phyloP scores from a whole-genome alignment of 2,329 filamentous ascomycete genomes.

The Diaporthe amygdali region DNA sequence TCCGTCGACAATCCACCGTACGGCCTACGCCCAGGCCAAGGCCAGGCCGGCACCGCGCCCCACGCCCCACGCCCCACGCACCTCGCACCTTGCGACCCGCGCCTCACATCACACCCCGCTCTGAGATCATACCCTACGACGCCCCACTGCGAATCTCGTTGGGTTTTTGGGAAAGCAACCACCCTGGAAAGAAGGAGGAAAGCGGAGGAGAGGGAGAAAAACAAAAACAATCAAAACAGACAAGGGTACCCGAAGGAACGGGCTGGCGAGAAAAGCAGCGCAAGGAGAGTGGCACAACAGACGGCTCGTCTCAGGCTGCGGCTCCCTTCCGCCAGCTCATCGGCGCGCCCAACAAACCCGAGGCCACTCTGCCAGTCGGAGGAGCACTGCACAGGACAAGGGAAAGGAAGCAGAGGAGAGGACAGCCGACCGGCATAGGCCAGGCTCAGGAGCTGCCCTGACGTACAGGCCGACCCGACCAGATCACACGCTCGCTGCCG shows the following conservation, averaged over 20 bases:
- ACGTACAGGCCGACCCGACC: slow-evolving; percentile 9
- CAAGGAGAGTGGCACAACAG: not conserved
- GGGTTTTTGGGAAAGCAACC: not conserved
- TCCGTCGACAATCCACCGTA: not conserved
- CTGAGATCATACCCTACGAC: slow-evolving; percentile 21
- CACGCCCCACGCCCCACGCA: slow-evolving; percentile 9
- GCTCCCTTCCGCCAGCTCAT: not conserved
- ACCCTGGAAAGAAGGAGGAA: not conserved
- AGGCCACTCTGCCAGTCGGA: slow-evolving; percentile 5
- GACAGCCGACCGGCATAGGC: not conserved
- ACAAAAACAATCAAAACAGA: not conserved
- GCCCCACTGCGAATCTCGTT: slow-evolving; percentile 14
- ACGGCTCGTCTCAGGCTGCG: not conserved
- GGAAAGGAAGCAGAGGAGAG: too few species aligned
- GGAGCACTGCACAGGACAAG: not conserved
- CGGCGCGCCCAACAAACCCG: slow-evolving; percentile 1
- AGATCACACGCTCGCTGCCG: not conserved
- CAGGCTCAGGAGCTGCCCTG: slow-evolving; percentile 20
- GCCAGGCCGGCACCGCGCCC: slow-evolving; percentile 7
- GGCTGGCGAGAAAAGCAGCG: not conserved
- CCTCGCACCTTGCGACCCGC: slow-evolving; percentile 1
- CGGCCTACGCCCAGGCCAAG: not conserved
- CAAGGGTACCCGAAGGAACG: not conserved
- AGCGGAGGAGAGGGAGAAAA: not conserved
- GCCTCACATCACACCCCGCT: slow-evolving; percentile 21